Conservation (phyloP, 1,139 yeast genomes). For the Yamadazyma epiphylla region DNA sequence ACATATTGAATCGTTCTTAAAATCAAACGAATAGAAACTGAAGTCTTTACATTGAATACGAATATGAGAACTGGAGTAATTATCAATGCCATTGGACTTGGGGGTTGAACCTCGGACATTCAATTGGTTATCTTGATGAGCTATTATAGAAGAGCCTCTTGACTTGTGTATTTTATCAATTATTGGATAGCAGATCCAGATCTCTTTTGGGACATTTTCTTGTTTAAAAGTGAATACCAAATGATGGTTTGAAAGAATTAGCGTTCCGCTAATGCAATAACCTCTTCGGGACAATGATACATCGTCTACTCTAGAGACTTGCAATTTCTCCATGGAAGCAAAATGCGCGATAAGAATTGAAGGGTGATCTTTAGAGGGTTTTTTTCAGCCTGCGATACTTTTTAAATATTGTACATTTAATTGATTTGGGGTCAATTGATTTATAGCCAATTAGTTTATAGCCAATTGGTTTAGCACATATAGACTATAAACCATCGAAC, state of each 20-base stretch:
- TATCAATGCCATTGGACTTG: conserved; percentile 21
- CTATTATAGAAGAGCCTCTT: conserved; percentile 44
- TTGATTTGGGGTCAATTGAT: too few relatives aligned
- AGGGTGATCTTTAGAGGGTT: too few relatives aligned
- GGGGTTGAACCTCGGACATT: not conserved
- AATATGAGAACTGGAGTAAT: conserved; percentile 51
- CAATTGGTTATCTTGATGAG: conserved; percentile 8
- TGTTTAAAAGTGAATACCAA: conserved; percentile 61
- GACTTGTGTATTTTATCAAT: conserved; percentile 65
- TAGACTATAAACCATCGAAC: conserved; percentile 54
- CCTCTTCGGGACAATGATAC: conserved; percentile 75
- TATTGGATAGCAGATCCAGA: conserved; percentile 93
- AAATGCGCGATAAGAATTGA: not conserved
- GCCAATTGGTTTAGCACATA: not conserved
- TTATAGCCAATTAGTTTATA: too few relatives aligned
- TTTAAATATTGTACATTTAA: not conserved
- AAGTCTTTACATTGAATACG: conserved; percentile 83
- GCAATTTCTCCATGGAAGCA: conserved; percentile 19
- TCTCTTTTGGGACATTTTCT: conserved; percentile 49
- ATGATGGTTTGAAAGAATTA: conserved; percentile 82
- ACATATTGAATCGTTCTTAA: conserved; percentile 56
- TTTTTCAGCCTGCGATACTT: too few relatives aligned
- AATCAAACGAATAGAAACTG: conserved; percentile 78
- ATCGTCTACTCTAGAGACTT: conserved; percentile 49
- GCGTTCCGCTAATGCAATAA: conserved; percentile 56